Evolutionary conservation across 2,329 filamentous ascomycete genomes (phyloP).

Genomic region (Fusarium liriodendri): DNA sequence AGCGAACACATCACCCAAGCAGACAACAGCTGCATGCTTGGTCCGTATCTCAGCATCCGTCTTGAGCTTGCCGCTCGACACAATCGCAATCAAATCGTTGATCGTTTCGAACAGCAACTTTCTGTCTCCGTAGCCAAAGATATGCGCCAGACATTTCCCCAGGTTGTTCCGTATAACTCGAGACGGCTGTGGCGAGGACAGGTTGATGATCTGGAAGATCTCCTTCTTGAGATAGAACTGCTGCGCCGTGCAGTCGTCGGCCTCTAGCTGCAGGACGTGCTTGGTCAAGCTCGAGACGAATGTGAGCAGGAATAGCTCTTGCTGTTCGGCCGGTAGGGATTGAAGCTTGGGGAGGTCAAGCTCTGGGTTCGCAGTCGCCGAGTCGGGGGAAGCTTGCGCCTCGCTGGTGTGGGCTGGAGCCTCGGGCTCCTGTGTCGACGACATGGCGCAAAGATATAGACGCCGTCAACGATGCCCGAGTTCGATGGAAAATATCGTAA

Average conservation of each 20-base stretch:
- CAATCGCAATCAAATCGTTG: slow-evolving; percentile 82
- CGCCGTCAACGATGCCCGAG: slow-evolving; percentile 34
- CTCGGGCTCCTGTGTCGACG: slow-evolving; percentile 51
- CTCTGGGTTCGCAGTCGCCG: slow-evolving; percentile 72
- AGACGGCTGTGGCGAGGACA: slow-evolving; percentile 85
- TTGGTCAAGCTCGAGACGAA: slow-evolving; percentile 86
- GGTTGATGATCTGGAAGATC: slow-evolving; percentile 90
- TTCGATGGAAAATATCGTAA: slow-evolving; percentile 11
- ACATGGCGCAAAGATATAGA: slow-evolving; percentile 45
- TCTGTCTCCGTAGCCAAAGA: slow-evolving; percentile 87
- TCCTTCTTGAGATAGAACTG: slow-evolving; percentile 95
- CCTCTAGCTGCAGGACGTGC: slow-evolving; percentile 79
- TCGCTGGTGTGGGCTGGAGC: slow-evolving; percentile 46
- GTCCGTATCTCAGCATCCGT: slow-evolving; percentile 79
- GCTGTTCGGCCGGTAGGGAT: slow-evolving; percentile 90
- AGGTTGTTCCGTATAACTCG: slow-evolving; percentile 91
- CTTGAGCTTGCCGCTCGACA: slow-evolving; percentile 79
- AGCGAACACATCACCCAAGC: slow-evolving; percentile 88
- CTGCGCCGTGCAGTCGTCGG: slow-evolving; percentile 86
- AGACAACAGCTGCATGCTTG: slow-evolving; percentile 89
- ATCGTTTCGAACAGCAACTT: slow-evolving; percentile 95
- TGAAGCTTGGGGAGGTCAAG: slow-evolving; percentile 92
- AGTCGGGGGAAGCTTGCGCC: slow-evolving; percentile 49
- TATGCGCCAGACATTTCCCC: slow-evolving; percentile 83
- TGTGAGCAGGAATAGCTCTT: slow-evolving; percentile 92